Conservation (phyloP, 202 grass and related monocot genomes). For the Saccharum hybrid region DNA sequence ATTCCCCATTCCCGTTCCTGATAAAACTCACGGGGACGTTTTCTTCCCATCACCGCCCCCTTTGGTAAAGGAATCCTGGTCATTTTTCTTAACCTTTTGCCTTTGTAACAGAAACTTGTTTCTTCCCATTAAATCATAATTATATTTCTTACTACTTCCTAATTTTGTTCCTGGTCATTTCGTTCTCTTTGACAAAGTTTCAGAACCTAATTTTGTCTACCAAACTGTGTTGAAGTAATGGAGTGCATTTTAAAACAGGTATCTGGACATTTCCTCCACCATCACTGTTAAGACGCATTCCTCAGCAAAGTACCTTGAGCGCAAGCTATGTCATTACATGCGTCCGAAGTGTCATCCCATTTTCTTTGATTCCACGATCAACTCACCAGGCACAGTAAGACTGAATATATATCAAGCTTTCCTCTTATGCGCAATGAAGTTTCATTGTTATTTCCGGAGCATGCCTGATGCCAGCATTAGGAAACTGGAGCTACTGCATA, state of each 20-base stretch:
- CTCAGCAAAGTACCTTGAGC: conserved; percentile 54
- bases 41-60: background rate
- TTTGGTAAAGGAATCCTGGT: background rate
- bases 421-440: conserved; percentile 93
- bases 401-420: conserved; percentile 86
- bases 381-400: conserved; percentile 65
- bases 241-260: conserved; percentile 63
- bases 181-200: background rate
- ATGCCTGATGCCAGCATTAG: conserved; percentile 41
- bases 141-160: too few species aligned
- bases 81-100: background rate
- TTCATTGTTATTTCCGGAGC: conserved; percentile 69
- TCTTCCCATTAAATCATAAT: too few species aligned
- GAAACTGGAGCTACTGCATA: conserved; percentile 51
- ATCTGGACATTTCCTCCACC: conserved; percentile 66
- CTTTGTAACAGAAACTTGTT: background rate
- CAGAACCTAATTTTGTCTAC: conserved; percentile 9
- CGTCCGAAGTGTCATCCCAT: conserved; percentile 83
- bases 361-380: conserved; percentile 85
- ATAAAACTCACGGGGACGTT: background rate
- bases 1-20: background rate
- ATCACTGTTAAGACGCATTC: conserved; percentile 60
- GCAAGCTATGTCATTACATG: conserved; percentile 69
- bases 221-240: conserved; percentile 10
- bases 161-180: too few species aligned